Evolutionary conservation across 106 monocot species (phyloP), one percentile per base, ranked within the genome.

Genomic region (Dioscorea alata): DNA sequence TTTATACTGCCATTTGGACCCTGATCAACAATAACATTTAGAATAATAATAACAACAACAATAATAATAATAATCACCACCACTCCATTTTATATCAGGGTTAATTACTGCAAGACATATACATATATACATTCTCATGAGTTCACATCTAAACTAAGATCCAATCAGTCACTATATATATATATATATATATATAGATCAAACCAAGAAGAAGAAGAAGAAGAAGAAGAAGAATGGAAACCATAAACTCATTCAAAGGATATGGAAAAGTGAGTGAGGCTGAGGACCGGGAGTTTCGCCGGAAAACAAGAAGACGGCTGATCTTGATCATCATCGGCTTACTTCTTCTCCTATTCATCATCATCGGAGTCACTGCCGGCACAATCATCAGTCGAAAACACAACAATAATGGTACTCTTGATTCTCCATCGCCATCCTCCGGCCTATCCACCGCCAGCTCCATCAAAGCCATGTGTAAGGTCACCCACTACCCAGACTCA

Each of bases 391-490:
- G 52, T 73, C 42, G 42, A 42, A 76, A 72, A 60, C 69, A 33
- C 50, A 25, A 60, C 21, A 13, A 49, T 50, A 53, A 51, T 22
- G 58, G 53, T 33, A 17, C 21, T n/a, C n/a, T n/a, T 2, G 4
- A 16, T 7, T 8, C 67, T 22, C 12, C 66, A 6, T 66, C 80
- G 0, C 12, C 75, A 8, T 0, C 72, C 5, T 58, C 80, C n/a
- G n/a, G n/a, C n/a, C n/a, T n/a, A n/a, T n/a, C n/a, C 13, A 0
- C 52, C n/a, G 64, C 75, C 68, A 71, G 22, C 48, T 84, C 81
- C 12, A 80, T 91, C 50, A 87, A 79, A 69, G 76, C 81, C 0
- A 33, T 91, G n/a, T 91, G 91, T 79, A 74, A 59, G 62, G 68
- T 88, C 18, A 85, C 91, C 12, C 61, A 59, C 24, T 78, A 88